Evolutionary conservation across 2,329 filamentous ascomycete genomes (phyloP).

Genomic region (Pseudogymnoascus destructans): DNA sequence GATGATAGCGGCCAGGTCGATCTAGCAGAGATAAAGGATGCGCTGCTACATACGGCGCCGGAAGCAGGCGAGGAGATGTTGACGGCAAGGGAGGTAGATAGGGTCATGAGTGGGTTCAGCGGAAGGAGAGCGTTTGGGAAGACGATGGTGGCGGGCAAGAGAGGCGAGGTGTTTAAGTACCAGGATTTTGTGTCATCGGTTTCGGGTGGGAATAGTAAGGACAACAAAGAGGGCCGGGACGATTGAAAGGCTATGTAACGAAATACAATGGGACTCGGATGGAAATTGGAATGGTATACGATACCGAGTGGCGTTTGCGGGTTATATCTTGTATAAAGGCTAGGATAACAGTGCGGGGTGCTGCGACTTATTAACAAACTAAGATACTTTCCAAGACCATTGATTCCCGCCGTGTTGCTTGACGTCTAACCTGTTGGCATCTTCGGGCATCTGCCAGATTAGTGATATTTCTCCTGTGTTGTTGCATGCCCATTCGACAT

Average conservation of each 20-base stretch:
- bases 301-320: constrained; percentile 6
- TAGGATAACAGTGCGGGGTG: neutral
- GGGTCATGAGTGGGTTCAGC: constrained; percentile 76
- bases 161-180: constrained; percentile 86
- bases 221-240: constrained; percentile 17
- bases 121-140: constrained; percentile 73
- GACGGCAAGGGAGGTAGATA: constrained; percentile 65
- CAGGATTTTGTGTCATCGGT: constrained; percentile 62
- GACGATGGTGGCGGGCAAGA: constrained; percentile 35
- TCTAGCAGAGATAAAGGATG: constrained; percentile 66
- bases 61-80: constrained; percentile 56
- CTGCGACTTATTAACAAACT: constrained; percentile 2
- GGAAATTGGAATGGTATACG: constrained; percentile 4
- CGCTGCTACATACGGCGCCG: constrained; percentile 67
- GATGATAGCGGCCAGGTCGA: constrained; percentile 92
- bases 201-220: constrained; percentile 20
- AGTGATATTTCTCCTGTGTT: neutral
- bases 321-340: neutral
- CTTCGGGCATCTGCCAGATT: neutral
- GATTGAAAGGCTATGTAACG: neutral
- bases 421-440: neutral
- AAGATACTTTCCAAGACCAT: neutral
- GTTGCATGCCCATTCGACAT: neutral
- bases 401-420: neutral
- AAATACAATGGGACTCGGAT: neutral